Conservation (phyloP, 495 filamentous ascomycete species). For the Aspergillus kassunensis region DNA sequence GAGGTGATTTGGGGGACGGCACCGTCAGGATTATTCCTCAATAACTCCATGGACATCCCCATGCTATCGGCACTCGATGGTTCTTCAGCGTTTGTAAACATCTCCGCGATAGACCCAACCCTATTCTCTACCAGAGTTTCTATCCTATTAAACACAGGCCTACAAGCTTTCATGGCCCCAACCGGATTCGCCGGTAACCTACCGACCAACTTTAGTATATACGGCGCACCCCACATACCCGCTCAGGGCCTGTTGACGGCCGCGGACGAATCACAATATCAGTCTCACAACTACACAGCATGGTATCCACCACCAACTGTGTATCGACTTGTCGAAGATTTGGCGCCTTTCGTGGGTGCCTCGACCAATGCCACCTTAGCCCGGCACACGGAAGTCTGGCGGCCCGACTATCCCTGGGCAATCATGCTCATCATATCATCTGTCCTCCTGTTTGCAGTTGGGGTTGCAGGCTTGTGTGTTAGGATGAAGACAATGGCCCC, state of each 20-base stretch:
- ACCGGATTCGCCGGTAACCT: conserved; percentile 11
- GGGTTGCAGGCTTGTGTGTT: conserved; percentile 7
- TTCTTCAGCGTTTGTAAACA: not conserved
- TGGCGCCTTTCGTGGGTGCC: conserved; percentile 11
- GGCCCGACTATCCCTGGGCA: conserved; percentile 9
- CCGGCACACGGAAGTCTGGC: conserved; percentile 14
- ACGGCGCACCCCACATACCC: conserved; percentile 11
- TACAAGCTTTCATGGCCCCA: conserved; percentile 17
- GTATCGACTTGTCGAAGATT: not conserved
- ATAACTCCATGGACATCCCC: not conserved
- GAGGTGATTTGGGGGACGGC: conserved; percentile 5
- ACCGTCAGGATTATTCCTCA: conserved; percentile 8
- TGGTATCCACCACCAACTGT: not conserved
- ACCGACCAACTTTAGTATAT: conserved; percentile 11
- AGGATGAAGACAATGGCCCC: conserved; percentile 12
- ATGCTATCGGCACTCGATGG: not conserved
- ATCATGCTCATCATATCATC: conserved; percentile 8
- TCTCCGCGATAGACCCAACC: not conserved
- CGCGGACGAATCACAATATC: not conserved
- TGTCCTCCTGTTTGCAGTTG: not conserved
- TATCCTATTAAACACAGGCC: conserved; percentile 13
- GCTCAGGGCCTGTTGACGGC: not conserved
- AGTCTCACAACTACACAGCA: not conserved
- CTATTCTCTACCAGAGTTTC: conserved; percentile 9
- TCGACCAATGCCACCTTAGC: conserved; percentile 12